A percentile compares a stretch with the other conserved stretches of the same genome.
These are phyloP conservation scores for Claviceps humidiphila DNA, from an alignment of 2,329 filamentous ascomycete species.

Conservation along the genomic window DNA sequence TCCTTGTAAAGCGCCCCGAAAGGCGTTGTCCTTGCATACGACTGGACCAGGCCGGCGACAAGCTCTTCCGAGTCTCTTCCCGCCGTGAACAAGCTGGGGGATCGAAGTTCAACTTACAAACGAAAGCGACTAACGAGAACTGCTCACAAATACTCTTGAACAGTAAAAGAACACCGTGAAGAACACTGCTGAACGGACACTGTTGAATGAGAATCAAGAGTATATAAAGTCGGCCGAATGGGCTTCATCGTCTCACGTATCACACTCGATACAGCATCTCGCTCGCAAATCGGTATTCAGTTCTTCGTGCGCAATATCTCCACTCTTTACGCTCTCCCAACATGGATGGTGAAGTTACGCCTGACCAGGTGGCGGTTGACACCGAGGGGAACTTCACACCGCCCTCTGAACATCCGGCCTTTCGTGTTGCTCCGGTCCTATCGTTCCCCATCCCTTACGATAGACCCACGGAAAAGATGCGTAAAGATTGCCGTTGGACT, in stretches of 20 bases:
- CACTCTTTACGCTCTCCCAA: background rate
- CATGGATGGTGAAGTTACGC: slow-evolving; percentile 20
- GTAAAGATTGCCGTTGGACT: slow-evolving; percentile 20
- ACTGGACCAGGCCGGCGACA: no score
- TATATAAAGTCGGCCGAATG: slow-evolving; percentile 4
- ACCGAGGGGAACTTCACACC: slow-evolving; percentile 55
- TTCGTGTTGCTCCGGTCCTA: slow-evolving; percentile 35
- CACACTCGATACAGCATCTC: slow-evolving; percentile 2
- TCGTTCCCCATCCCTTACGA: slow-evolving; percentile 46
- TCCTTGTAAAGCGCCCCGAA: no score
- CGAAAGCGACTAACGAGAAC: no score
- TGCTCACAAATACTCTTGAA: no score
- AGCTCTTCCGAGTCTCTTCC: no score
- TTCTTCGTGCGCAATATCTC: background rate
- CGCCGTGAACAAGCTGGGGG: no score
- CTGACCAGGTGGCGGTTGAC: slow-evolving; percentile 45
- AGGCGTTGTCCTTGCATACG: no score
- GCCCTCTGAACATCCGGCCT: slow-evolving; percentile 46
- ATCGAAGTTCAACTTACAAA: no score
- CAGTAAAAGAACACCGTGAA: no score
- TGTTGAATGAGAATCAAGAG: background rate
- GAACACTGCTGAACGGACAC: background rate
- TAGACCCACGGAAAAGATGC: slow-evolving; percentile 34
- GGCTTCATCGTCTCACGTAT: slow-evolving; percentile 8
- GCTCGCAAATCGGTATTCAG: background rate